Conservation (phyloP, 1,139 yeast species). For the Saccharomyces hybrid region DNA sequence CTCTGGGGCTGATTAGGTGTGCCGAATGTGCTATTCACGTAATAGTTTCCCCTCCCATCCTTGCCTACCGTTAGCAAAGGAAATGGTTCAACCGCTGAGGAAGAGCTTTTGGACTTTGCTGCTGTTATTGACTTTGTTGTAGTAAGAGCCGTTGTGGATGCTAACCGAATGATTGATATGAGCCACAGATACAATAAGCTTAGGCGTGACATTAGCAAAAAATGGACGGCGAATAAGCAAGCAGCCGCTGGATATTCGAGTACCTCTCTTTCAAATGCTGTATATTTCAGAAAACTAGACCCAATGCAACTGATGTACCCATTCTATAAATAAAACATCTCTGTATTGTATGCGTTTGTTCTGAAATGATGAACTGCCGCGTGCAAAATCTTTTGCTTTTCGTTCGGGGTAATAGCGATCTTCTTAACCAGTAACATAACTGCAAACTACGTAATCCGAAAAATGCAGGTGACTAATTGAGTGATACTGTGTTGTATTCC, state of each 20-base stretch:
- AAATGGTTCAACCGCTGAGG: slow-evolving; percentile 2
- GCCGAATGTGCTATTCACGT: slow-evolving; percentile 35
- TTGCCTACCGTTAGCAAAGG: slow-evolving; percentile 23
- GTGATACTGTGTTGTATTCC: background rate
- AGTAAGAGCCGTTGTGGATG: background rate
- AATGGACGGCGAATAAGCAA: background rate
- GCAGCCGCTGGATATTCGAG: background rate
- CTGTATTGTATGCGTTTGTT: background rate
- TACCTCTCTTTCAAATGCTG: background rate
- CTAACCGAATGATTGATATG: background rate
- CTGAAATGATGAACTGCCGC: background rate
- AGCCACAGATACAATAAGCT: background rate
- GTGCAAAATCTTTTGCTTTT: background rate
- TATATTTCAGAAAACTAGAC: background rate
- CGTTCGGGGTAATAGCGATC: background rate
- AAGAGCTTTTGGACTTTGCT: background rate
- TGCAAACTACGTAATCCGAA: background rate
- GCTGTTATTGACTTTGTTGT: background rate
- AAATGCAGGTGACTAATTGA: background rate
- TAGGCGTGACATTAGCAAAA: background rate
- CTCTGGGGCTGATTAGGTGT: slow-evolving; percentile 31
- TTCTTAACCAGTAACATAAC: background rate
- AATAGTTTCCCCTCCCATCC: slow-evolving; percentile 22
- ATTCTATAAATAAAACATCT: background rate
- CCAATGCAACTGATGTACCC: background rate